Percentiles rank a stretch among this genome's conserved stretches.
These are phyloP conservation scores for Pleurotus cornucopiae DNA, from an alignment of 768 basidiomycete species.

Conservation along the genomic window DNA sequence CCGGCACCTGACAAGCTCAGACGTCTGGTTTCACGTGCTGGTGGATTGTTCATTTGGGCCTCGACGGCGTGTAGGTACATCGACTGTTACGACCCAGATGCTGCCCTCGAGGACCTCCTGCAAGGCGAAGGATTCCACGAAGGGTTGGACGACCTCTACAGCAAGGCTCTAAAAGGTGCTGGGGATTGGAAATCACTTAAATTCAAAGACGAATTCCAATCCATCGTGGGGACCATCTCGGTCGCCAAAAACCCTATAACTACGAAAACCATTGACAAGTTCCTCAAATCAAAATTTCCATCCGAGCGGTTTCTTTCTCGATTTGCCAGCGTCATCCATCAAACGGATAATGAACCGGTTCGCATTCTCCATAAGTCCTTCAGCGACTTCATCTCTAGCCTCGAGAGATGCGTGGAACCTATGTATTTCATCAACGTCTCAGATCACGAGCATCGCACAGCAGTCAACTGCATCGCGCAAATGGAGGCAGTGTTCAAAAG, in stretches of 20 bases:
- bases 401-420: not conserved
- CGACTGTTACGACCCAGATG: slow-evolving; percentile 10
- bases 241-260: slow-evolving; percentile 2
- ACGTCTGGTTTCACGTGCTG: slow-evolving; percentile 6
- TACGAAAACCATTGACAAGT: not conserved
- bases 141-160: slow-evolving; percentile 9
- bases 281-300: not conserved
- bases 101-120: slow-evolving; percentile 2
- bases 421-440: slow-evolving; percentile 6
- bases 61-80: slow-evolving; percentile 17
- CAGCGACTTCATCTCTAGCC: slow-evolving; percentile 8
- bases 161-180: slow-evolving; percentile 2
- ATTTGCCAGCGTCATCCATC: not conserved
- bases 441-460: slow-evolving; percentile 1
- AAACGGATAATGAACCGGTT: not conserved
- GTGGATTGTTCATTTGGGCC: slow-evolving; percentile 22
- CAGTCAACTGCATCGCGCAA: not conserved
- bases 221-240: slow-evolving; percentile 4
- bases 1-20: slow-evolving; percentile 11
- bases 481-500: not conserved
- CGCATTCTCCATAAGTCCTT: slow-evolving; percentile 11
- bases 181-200: not conserved
- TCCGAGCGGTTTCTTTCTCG: not conserved
- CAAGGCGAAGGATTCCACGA: slow-evolving; percentile 1
- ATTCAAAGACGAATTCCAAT: slow-evolving; percentile 2